A percentile compares a stretch with the other conserved stretches of the same genome.
phyloP scores from a whole-genome alignment of 805 yeast species.

The Yarrowia keelungensis region DNA sequence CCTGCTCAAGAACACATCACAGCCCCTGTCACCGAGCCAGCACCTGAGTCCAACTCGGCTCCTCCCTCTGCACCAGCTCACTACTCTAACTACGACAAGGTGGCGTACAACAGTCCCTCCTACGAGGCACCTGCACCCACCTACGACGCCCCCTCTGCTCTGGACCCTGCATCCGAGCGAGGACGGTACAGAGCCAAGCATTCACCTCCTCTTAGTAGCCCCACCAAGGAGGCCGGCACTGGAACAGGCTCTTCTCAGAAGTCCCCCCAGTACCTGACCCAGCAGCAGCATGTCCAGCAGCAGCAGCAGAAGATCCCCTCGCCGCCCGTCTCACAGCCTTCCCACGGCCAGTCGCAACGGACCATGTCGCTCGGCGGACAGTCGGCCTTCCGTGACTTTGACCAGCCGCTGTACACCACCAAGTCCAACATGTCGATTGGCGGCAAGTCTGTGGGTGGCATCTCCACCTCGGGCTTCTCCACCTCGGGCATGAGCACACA shows the following conservation, averaged over 20 bases:
- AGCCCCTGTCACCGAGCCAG: no score
- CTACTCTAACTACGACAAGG: conserved; percentile 8
- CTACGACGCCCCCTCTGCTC: not conserved
- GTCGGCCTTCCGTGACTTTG: conserved; percentile 21
- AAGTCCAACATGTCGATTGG: conserved; percentile 33
- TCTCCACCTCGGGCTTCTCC: conserved; percentile 3
- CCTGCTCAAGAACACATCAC: not conserved
- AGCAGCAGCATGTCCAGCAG: conserved; percentile 9
- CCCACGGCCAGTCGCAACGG: conserved; percentile 23
- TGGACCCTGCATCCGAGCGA: conserved; percentile 6
- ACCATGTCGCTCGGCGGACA: conserved; percentile 24
- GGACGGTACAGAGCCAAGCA: conserved; percentile 31
- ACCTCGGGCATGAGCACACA: conserved; percentile 23
- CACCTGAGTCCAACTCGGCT: no score
- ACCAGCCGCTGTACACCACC: conserved; percentile 14
- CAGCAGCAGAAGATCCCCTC: not conserved
- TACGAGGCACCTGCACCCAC: not conserved
- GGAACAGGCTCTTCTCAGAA: not conserved
- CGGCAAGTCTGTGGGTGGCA: conserved; percentile 30
- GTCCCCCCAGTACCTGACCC: not conserved
- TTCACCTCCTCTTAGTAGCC: not conserved
- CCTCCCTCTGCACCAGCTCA: no score
- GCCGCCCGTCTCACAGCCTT: conserved; percentile 5
- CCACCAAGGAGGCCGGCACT: not conserved
- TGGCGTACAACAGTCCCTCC: not conserved